Percentiles rank a stretch among this genome's conserved stretches.
Conservation (phyloP, 2,329 filamentous ascomycete genomes). For the Cephalotrichum gorgonifer region DNA sequence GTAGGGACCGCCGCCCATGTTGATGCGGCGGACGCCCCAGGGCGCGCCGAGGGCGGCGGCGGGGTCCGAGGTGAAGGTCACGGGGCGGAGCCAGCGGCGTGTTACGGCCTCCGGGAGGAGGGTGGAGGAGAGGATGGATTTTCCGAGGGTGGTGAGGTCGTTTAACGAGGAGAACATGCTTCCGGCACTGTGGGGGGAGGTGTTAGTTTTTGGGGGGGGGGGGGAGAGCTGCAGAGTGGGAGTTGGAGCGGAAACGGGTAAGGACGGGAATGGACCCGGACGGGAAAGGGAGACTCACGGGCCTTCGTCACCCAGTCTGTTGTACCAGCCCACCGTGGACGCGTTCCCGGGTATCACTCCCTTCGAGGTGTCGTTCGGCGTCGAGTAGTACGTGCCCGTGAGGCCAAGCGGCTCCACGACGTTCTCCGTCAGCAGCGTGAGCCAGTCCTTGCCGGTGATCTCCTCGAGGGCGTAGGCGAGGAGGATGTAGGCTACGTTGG, state of each 20-base stretch:
- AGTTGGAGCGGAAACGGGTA: background rate
- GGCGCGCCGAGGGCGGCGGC: conserved; percentile 25
- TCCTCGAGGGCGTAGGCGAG: conserved; percentile 26
- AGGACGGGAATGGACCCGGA: background rate
- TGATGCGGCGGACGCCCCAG: conserved; percentile 25
- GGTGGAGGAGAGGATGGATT: conserved; percentile 22
- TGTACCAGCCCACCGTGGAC: conserved; percentile 12
- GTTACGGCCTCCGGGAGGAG: conserved; percentile 20
- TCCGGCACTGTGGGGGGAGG: conserved; percentile 9
- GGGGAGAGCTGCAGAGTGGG: background rate
- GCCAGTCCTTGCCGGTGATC: conserved; percentile 22
- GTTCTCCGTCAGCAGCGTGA: conserved; percentile 16
- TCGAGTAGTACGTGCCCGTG: conserved; percentile 15
- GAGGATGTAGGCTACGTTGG: conserved; percentile 24
- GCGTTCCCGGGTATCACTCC: conserved; percentile 11
- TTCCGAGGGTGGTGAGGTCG: conserved; percentile 23
- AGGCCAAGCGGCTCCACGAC: conserved; percentile 21
- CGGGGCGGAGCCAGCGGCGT: conserved; percentile 26
- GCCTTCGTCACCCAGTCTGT: conserved; percentile 13
- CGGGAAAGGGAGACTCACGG: conserved; percentile 7
- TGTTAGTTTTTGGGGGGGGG: too few relatives aligned
- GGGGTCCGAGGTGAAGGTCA: conserved; percentile 18
- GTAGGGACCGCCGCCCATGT: conserved; percentile 6
- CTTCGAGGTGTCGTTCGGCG: conserved; percentile 9
- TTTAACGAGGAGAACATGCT: conserved; percentile 19